Percentiles rank a stretch among this genome's conserved stretches.
These are phyloP conservation scores for Malus sieversii DNA, from an alignment of 306 rosid genomes.

Conservation along the genomic window DNA sequence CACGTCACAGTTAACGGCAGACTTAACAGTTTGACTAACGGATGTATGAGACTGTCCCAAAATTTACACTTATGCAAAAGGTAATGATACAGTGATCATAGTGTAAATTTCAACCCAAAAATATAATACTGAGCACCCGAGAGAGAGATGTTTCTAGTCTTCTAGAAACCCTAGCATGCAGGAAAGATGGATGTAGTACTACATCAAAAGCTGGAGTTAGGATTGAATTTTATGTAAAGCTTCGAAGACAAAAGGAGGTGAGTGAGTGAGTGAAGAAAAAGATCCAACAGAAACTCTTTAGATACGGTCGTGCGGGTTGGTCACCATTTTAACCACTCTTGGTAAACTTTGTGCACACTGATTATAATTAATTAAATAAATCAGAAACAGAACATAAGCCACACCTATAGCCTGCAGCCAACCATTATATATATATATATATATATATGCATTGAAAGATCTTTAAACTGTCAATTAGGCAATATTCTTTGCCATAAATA, in stretches of 20 bases:
- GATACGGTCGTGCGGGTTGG: slow-evolving; percentile 56
- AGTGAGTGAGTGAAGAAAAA: slow-evolving; percentile 10
- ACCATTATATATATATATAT: too few relatives aligned
- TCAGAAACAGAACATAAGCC: background rate
- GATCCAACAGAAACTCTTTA: slow-evolving; percentile 15
- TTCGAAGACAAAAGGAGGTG: slow-evolving; percentile 21
- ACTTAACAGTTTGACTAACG: too few relatives aligned
- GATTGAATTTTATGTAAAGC: slow-evolving; percentile 43
- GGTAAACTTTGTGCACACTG: slow-evolving; percentile 18
- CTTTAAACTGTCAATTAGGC: slow-evolving; percentile 2
- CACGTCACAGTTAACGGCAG: too few relatives aligned
- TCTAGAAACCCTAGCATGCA: slow-evolving; percentile 39
- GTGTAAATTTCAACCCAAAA: background rate
- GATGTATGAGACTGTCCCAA: too few relatives aligned
- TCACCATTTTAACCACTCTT: slow-evolving; percentile 66
- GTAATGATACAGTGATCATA: background rate
- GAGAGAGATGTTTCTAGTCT: background rate
- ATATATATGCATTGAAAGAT: background rate
- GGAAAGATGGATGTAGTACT: slow-evolving; percentile 10
- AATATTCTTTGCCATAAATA: background rate
- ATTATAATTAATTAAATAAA: background rate
- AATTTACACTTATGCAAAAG: background rate
- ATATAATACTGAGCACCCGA: background rate
- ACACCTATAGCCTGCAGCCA: background rate
- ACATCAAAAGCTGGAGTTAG: slow-evolving; percentile 49